Evolutionary conservation across 768 basidiomycete genomes (phyloP), one percentile per base, ranked within the genome.

Genomic region (Auricularia cornea): DNA sequence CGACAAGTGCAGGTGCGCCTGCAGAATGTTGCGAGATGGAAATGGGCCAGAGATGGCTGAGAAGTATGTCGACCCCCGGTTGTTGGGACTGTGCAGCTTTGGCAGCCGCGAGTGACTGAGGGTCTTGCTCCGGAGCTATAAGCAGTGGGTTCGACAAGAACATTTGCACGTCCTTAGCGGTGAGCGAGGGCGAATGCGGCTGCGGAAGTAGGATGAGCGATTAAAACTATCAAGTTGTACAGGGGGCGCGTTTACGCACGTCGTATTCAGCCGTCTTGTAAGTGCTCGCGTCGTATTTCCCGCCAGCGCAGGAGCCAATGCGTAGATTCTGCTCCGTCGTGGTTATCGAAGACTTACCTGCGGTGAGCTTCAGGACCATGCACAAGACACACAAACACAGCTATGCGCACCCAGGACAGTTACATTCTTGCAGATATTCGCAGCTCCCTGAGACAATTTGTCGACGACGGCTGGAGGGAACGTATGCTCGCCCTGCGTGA

Each of bases 401-500:
- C n/a, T n/a, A n/a, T 1, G 79, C 91, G 72, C 66, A 94, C 95
- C 90, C 60, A 98, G 77, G 28, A 95, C 81, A 68, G 91, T 91
- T 8, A 98, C 83, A 70, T 94, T 92, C 66, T 83, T 81, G 71
- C 86, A 87, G 29, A 98, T 70, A 70, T 94, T 87, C 41, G 92
- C 92, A 2, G 87, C 86, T 2, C 86, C 88, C 72, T 84, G 81
- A 23, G 84, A 81, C 70, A 91, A 88, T 71, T 86, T 88, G 66
- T 88, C 85, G 63, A 91, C 83, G 20, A 97, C 86, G 30, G 77
- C 72, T 54, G 81, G 78, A 3, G 94, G 93, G 16, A 98, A 73
- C 1, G 88, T 84, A 66, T 85, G 77, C 61, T 86, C 83, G 20
- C 95, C 95, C 72, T 94, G 87, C 84, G 94, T 94, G 63, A 97